phyloP scores from a whole-genome alignment of 768 basidiomycete genomes.

The Pisolithus microcarpus region DNA sequence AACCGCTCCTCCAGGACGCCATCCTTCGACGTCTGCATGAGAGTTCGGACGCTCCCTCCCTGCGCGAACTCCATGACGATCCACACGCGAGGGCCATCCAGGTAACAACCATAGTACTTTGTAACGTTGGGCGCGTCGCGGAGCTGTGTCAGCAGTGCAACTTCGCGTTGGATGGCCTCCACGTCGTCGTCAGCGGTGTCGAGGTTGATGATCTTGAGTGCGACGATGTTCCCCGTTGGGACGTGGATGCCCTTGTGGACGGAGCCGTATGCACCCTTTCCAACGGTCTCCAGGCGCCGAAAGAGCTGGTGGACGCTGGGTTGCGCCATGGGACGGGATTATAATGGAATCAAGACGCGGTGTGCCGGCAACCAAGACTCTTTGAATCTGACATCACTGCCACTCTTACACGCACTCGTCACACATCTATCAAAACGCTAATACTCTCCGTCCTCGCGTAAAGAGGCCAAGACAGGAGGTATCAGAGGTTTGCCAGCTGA shows the following conservation, averaged over 20 bases:
- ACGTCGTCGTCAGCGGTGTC: conserved; percentile 97
- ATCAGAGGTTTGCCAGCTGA: conserved; percentile 7
- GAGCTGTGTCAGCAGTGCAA: conserved; percentile 84
- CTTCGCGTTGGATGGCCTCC: conserved; percentile 92
- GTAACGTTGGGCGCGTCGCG: conserved; percentile 88
- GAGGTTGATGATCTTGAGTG: conserved; percentile 97
- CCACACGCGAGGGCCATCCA: conserved; percentile 95
- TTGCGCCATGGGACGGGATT: conserved; percentile 34
- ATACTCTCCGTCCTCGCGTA: too few relatives aligned
- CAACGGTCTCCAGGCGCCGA: conserved; percentile 83
- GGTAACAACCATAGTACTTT: conserved; percentile 92
- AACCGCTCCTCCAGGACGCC: conserved; percentile 84
- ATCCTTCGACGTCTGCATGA: conserved; percentile 82
- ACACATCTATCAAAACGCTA: too few relatives aligned
- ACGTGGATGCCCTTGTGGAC: conserved; percentile 89
- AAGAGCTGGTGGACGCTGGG: conserved; percentile 73
- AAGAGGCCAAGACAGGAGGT: too few relatives aligned
- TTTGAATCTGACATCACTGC: too few relatives aligned
- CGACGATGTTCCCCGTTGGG: conserved; percentile 80
- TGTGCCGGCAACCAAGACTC: too few relatives aligned
- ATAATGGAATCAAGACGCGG: not conserved
- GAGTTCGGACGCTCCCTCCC: conserved; percentile 86
- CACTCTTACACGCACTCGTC: too few relatives aligned
- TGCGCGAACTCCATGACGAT: conserved; percentile 98
- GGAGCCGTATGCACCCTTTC: conserved; percentile 93